These are phyloP conservation scores for Aspergillus steynii DNA, from an alignment of 495 filamentous ascomycete genomes.

Conservation along the genomic window DNA sequence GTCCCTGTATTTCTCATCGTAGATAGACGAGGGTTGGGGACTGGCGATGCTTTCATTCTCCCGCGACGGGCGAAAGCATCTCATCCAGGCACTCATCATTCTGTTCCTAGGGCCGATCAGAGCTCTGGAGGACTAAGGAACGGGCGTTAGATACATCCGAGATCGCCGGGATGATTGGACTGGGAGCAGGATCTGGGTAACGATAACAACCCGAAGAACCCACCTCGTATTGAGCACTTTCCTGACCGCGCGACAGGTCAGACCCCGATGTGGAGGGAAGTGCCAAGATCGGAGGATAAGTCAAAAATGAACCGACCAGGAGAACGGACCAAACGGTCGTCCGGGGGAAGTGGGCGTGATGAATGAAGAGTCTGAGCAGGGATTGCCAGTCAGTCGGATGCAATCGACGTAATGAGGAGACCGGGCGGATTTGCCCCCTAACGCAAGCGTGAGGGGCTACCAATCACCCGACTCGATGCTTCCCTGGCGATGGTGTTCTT, in stretches of 20 bases:
- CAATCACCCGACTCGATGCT: background rate
- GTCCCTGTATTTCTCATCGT: constrained; percentile 15
- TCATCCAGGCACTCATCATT: constrained; percentile 13
- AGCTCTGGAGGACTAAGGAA: background rate
- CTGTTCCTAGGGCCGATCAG: background rate
- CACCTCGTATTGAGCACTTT: background rate
- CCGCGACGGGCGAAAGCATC: constrained; percentile 5
- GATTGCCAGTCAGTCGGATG: background rate
- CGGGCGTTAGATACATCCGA: background rate
- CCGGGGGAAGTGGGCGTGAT: background rate
- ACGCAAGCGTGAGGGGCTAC: background rate
- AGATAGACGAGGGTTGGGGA: background rate
- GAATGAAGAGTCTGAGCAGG: background rate
- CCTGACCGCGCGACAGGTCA: background rate
- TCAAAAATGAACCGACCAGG: background rate
- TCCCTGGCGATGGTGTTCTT: background rate
- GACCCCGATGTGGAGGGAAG: background rate
- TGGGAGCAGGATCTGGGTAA: background rate
- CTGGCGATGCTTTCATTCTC: constrained; percentile 1
- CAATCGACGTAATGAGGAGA: background rate
- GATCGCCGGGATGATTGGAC: background rate
- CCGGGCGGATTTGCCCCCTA: background rate
- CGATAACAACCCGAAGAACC: background rate
- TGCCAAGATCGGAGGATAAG: background rate
- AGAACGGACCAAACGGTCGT: background rate